Evolutionary conservation across 202 grass and related monocot genomes (phyloP).

Genomic region (Thinopyrum obtusiflorum): DNA sequence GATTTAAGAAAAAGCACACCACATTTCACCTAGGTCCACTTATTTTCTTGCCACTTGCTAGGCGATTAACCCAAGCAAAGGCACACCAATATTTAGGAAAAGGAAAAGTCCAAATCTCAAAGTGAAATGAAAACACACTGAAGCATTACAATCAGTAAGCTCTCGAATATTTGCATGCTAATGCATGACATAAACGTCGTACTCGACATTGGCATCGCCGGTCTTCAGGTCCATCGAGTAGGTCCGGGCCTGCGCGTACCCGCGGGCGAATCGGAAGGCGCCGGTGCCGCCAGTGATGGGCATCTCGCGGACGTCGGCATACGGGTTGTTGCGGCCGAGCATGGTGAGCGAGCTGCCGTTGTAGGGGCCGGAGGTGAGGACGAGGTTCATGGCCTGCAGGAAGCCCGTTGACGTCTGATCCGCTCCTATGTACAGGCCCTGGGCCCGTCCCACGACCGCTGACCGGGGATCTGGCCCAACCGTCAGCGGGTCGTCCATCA

Average conservation of each 20-base stretch:
- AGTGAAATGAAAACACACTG: no score
- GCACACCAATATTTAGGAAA: no score
- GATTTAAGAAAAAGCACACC: no score
- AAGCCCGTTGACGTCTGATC: slow-evolving; percentile 43
- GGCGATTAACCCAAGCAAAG: no score
- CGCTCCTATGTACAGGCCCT: slow-evolving; percentile 59
- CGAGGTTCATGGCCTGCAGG: slow-evolving; percentile 73
- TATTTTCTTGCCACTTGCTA: no score
- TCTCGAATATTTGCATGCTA: background rate
- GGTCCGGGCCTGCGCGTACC: slow-evolving; percentile 46
- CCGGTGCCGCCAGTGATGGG: slow-evolving; percentile 48
- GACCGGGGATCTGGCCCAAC: slow-evolving; percentile 45
- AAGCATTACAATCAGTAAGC: no score
- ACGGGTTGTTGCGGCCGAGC: slow-evolving; percentile 59
- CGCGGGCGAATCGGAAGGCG: background rate
- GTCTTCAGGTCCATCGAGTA: slow-evolving; percentile 17
- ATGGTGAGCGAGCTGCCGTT: slow-evolving; percentile 69
- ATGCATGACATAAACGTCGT: slow-evolving; percentile 59
- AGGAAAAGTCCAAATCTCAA: no score
- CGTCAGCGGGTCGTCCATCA: slow-evolving; percentile 76
- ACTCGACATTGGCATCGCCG: slow-evolving; percentile 61
- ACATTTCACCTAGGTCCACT: no score
- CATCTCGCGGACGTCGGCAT: slow-evolving; percentile 59
- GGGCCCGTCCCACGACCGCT: slow-evolving; percentile 41
- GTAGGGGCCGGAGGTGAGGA: slow-evolving; percentile 48